Conservation (phyloP, 805 yeast genomes). For the Metschnikowia similis region DNA sequence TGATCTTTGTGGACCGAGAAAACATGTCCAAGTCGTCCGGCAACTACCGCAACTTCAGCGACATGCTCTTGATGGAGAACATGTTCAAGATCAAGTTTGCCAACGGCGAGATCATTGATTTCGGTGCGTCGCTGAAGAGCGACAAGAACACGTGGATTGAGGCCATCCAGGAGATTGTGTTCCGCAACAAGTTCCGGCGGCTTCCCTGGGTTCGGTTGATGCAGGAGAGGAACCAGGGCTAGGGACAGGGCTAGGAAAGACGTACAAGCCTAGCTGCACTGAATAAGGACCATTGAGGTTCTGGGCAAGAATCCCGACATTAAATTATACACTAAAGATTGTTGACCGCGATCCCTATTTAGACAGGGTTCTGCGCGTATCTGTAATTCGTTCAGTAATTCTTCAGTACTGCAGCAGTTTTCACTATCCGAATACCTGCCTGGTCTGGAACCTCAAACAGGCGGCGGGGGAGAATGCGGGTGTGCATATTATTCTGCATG, state of each 20-base stretch:
- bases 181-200: conserved; percentile 53
- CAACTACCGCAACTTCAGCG: conserved; percentile 62
- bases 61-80: conserved; percentile 62
- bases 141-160: conserved; percentile 66
- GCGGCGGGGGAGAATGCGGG: no score
- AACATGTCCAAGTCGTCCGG: conserved; percentile 22
- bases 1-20: conserved; percentile 42
- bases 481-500: no score
- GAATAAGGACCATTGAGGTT: no score
- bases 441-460: no score
- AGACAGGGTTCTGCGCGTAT: no score
- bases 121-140: conserved; percentile 71
- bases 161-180: conserved; percentile 52
- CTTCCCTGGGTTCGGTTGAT: conserved; percentile 56
- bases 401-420: no score
- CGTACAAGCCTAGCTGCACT: no score
- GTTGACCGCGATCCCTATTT: no score
- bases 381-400: no score
- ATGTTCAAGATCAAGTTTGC: conserved; percentile 72
- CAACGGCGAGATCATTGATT: conserved; percentile 77
- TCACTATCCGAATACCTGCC: no score
- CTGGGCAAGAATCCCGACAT: no score
- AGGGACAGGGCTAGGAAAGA: not conserved
- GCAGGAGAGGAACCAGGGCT: conserved; percentile 21
- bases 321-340: no score